These are phyloP conservation scores for Babesia divergens DNA, from an alignment of 169 alveolate genomes.

Conservation along the genomic window DNA sequence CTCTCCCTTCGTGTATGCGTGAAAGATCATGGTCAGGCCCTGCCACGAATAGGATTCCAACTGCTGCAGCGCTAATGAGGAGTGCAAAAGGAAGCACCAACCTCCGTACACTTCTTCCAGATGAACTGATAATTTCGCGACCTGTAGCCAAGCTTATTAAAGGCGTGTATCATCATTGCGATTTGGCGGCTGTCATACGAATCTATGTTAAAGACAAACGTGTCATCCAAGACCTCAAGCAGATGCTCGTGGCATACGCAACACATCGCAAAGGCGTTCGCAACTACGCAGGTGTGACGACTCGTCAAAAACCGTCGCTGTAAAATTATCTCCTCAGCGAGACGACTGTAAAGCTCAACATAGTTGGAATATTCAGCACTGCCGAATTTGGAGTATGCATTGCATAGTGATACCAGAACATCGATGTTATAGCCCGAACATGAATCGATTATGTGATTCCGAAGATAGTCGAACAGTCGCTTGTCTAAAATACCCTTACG, in stretches of 20 bases:
- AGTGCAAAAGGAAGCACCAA: neutral
- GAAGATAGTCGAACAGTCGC: constrained; percentile 25
- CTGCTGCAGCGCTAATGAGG: neutral
- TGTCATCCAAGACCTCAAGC: constrained; percentile 21
- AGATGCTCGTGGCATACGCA: constrained; percentile 45
- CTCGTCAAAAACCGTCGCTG: constrained; percentile 1
- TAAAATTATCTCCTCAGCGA: constrained; percentile 28
- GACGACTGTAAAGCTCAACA: constrained; percentile 7
- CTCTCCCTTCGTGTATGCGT: constrained; percentile 55
- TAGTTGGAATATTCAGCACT: constrained; percentile 38
- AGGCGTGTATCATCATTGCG: constrained; percentile 64
- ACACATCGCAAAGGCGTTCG: constrained; percentile 55
- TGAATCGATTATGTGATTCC: neutral
- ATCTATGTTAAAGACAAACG: neutral
- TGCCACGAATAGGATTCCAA: constrained; percentile 43
- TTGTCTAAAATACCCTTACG: constrained; percentile 29
- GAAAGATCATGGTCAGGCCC: constrained; percentile 60
- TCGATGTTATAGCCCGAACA: constrained; percentile 33
- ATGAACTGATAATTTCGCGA: constrained; percentile 7
- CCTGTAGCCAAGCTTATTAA: constrained; percentile 40
- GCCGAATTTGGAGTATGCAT: constrained; percentile 61
- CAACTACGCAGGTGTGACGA: constrained; percentile 43
- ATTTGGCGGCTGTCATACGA: constrained; percentile 40
- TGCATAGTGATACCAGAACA: constrained; percentile 35
- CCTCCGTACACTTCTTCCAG: constrained; percentile 39